Evolutionary conservation across 2,329 filamentous ascomycete genomes (phyloP).

Genomic region (Ophiocordyceps sinensis): DNA sequence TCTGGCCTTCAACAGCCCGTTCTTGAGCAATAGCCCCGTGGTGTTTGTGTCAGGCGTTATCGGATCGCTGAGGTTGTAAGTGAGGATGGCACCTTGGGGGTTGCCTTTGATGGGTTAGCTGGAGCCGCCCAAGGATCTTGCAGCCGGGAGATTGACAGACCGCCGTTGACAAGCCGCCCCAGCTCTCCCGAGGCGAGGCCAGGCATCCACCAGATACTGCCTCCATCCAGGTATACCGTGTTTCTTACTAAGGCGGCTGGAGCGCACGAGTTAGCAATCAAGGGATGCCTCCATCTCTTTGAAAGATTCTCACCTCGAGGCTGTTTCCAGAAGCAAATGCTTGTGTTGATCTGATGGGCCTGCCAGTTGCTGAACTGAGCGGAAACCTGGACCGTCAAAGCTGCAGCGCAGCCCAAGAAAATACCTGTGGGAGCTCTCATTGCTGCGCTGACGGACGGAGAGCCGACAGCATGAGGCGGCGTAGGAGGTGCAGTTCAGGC

Average conservation of each 20-base stretch:
- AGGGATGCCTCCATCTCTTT: background rate
- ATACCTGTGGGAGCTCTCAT: slow-evolving; percentile 8
- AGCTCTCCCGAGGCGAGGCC: slow-evolving; percentile 29
- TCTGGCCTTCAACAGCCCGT: slow-evolving; percentile 29
- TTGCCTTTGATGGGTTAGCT: slow-evolving; percentile 28
- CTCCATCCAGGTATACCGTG: slow-evolving; percentile 52
- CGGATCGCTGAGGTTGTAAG: slow-evolving; percentile 40
- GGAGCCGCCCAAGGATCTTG: background rate
- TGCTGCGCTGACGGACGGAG: background rate
- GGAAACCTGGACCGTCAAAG: slow-evolving; percentile 3
- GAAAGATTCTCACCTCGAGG: slow-evolving; percentile 21
- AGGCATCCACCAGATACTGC: slow-evolving; percentile 36
- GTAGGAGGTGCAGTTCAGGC: too few species aligned
- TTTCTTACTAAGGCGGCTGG: slow-evolving; percentile 44
- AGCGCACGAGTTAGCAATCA: slow-evolving; percentile 7
- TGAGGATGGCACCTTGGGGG: slow-evolving; percentile 35
- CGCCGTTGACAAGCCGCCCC: slow-evolving; percentile 15
- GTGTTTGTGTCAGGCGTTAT: slow-evolving; percentile 39
- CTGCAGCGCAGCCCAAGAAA: slow-evolving; percentile 7
- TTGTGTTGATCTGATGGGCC: slow-evolving; percentile 37
- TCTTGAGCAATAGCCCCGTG: slow-evolving; percentile 30
- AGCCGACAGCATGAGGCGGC: background rate
- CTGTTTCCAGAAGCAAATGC: slow-evolving; percentile 43
- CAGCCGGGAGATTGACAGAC: slow-evolving; percentile 21
- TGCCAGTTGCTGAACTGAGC: slow-evolving; percentile 34